A percentile compares a stretch with the other conserved stretches of the same genome.
phyloP scores from a whole-genome alignment of 2,329 filamentous ascomycete species.

The Fusarium chuoi region DNA sequence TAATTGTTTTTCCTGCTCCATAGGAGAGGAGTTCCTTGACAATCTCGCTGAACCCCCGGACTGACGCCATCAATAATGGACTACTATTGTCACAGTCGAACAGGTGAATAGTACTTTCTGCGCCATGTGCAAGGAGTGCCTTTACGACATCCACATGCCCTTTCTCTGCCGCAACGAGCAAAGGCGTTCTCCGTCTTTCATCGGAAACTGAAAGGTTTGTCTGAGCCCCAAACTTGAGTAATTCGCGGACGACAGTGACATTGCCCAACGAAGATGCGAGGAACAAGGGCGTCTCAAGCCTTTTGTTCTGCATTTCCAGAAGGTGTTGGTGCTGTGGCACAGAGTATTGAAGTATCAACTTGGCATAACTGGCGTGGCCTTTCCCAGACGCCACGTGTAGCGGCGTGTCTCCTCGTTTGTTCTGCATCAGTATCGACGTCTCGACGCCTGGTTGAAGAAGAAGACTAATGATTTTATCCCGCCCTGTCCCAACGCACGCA shows the following conservation, averaged over 20 bases:
- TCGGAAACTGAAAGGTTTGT: too few relatives aligned
- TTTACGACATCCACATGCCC: fast-evolving
- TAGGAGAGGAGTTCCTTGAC: not conserved
- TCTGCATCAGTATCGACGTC: fast-evolving
- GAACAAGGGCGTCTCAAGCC: not conserved
- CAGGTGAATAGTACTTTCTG: fast-evolving
- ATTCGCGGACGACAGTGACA: too few relatives aligned
- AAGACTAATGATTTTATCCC: fast-evolving
- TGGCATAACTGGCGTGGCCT: fast-evolving
- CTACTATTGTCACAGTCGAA: fast-evolving
- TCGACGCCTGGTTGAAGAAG: not conserved
- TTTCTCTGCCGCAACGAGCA: fast-evolving
- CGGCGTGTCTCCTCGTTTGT: fast-evolving
- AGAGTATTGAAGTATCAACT: not conserved
- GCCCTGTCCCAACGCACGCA: fast-evolving
- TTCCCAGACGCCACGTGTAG: fast-evolving
- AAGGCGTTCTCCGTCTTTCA: too few relatives aligned
- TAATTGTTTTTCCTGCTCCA: fast-evolving
- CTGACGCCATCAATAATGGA: not conserved
- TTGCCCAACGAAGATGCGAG: too few relatives aligned
- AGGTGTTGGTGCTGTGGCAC: fast-evolving
- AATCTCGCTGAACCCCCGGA: fast-evolving
- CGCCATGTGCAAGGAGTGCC: fast-evolving
- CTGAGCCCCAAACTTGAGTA: too few relatives aligned
- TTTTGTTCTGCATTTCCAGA: fast-evolving